Evolutionary conservation across 164 flowering plant species (phyloP).

Genomic region (Vitis amurensis): DNA sequence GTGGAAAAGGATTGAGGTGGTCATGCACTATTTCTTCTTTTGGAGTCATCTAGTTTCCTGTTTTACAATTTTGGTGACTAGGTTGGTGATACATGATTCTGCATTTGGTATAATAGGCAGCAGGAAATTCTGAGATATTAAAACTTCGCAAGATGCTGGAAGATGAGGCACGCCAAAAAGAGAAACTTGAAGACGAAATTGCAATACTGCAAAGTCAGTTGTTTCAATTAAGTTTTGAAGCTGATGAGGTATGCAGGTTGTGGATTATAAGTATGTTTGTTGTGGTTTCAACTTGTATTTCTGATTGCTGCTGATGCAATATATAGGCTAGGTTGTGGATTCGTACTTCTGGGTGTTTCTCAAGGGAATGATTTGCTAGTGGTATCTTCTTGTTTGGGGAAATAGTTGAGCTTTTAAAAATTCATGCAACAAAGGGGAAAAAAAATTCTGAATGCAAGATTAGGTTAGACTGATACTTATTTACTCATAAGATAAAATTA

Average conservation of each 20-base stretch:
- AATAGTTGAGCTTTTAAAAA: background rate
- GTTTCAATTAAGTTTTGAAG: conserved; percentile 80
- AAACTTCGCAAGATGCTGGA: conserved; percentile 74
- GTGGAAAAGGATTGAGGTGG: conserved; percentile 69
- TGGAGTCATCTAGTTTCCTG: background rate
- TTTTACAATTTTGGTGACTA: background rate
- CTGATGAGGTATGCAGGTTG: conserved; percentile 72
- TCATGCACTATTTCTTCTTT: background rate
- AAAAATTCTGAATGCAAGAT: background rate
- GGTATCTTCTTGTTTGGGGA: background rate
- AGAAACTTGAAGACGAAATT: conserved; percentile 87
- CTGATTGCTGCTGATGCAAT: too few relatives aligned
- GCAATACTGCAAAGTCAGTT: conserved; percentile 65
- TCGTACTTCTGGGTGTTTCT: too few relatives aligned
- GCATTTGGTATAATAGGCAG: conserved; percentile 44
- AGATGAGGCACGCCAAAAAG: conserved; percentile 67
- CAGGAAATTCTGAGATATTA: conserved; percentile 59
- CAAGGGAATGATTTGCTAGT: background rate
- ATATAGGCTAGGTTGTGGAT: too few relatives aligned
- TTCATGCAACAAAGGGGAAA: background rate
- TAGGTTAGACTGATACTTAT: too few relatives aligned
- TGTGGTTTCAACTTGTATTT: too few relatives aligned
- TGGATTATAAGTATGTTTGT: background rate
- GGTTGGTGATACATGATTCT: background rate
- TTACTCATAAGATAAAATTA: too few relatives aligned